These are phyloP conservation scores for Leccinum incarnatum DNA, from an alignment of 768 basidiomycete species.

Conservation along the genomic window DNA sequence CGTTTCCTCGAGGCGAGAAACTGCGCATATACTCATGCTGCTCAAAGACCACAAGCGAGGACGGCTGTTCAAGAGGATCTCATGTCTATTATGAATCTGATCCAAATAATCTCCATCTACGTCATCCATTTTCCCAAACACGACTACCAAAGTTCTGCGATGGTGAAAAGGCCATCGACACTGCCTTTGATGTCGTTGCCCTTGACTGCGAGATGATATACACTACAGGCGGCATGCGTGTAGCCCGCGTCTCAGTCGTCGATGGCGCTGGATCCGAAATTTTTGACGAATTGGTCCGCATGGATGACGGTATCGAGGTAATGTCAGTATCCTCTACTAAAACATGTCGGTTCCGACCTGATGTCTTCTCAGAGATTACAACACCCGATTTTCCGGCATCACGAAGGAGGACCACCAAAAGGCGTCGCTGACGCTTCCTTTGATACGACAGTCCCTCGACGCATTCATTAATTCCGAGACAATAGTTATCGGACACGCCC, in stretches of 20 bases:
- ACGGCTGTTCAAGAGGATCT: constrained; percentile 73
- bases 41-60: constrained; percentile 52
- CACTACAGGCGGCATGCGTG: constrained; percentile 87
- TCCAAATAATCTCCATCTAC: constrained; percentile 61
- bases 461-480: constrained; percentile 74
- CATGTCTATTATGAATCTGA: constrained; percentile 90
- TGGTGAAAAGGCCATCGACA: constrained; percentile 20
- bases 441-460: constrained; percentile 67
- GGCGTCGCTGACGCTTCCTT: constrained; percentile 65
- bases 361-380: constrained; percentile 65
- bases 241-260: constrained; percentile 88
- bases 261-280: constrained; percentile 71
- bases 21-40: constrained; percentile 78
- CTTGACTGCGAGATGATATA: constrained; percentile 98
- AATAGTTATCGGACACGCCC: constrained; percentile 83
- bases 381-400: constrained; percentile 88
- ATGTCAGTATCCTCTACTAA: constrained; percentile 48
- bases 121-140: constrained; percentile 67
- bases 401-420: constrained; percentile 53
- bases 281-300: constrained; percentile 77
- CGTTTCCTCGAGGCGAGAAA: constrained; percentile 53
- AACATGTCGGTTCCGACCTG: neutral
- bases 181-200: constrained; percentile 73
- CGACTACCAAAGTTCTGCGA: constrained; percentile 17
- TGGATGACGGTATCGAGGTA: constrained; percentile 78